Percentiles rank a stretch among this genome's conserved stretches.
Evolutionary conservation across 371 early-diverging fungal genomes (phyloP).

Genomic region (Actinomortierella ambigua): DNA sequence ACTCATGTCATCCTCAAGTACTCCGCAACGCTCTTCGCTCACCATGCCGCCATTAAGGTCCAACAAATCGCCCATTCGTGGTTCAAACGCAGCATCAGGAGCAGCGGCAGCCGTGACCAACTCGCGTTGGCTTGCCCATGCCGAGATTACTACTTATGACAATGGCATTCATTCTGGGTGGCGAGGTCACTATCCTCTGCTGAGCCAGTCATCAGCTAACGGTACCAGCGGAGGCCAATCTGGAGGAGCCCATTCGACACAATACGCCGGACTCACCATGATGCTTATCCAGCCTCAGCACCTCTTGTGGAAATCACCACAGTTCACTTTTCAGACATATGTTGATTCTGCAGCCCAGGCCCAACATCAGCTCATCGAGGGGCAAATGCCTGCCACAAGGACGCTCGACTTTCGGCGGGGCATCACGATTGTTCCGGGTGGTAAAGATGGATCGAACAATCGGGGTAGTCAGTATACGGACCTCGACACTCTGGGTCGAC

Average conservation of each 20-base stretch:
- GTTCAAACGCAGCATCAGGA: too few relatives aligned
- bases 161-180: constrained; percentile 44
- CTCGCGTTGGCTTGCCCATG: constrained; percentile 56
- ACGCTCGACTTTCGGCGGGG: constrained; percentile 51
- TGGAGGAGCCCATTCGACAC: constrained; percentile 9
- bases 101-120: too few relatives aligned
- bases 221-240: too few relatives aligned
- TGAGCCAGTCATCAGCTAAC: constrained; percentile 15
- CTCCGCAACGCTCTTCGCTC: too few relatives aligned
- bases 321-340: constrained; percentile 60
- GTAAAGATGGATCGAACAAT: not conserved
- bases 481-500: constrained; percentile 9
- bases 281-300: constrained; percentile 47
- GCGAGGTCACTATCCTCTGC: constrained; percentile 42
- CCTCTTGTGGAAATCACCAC: constrained; percentile 57
- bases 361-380: constrained; percentile 33
- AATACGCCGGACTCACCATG: constrained; percentile 5
- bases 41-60: not conserved
- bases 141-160: constrained; percentile 61
- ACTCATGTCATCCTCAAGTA: not conserved
- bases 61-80: not conserved
- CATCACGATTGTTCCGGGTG: constrained; percentile 21
- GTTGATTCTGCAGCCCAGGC: constrained; percentile 29
- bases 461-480: too few relatives aligned
- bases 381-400: constrained; percentile 49